Conservation (phyloP, 2,329 filamentous ascomycete genomes). For the Aspergillus carbonarius region DNA sequence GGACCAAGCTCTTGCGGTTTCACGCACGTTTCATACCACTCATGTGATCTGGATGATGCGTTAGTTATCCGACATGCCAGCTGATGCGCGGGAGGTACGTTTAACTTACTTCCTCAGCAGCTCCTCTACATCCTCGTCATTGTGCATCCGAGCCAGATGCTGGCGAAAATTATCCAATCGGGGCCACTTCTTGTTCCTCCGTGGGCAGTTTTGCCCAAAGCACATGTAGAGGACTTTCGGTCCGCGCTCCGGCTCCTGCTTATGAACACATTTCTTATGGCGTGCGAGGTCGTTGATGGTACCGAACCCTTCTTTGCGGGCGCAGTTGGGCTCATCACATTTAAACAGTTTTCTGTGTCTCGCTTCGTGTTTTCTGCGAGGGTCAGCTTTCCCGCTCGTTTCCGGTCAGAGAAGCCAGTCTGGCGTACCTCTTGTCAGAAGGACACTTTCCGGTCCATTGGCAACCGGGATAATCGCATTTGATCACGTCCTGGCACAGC, state of each 20-base stretch:
- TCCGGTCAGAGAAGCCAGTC: no score
- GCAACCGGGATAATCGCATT: conserved; percentile 33
- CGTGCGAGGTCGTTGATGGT: conserved; percentile 79
- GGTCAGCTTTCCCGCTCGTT: not conserved
- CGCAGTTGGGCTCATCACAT: conserved; percentile 61
- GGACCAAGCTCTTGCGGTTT: conserved; percentile 21
- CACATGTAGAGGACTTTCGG: conserved; percentile 61
- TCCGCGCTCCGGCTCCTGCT: conserved; percentile 45
- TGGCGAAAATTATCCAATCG: conserved; percentile 83
- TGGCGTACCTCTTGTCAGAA: conserved; percentile 41
- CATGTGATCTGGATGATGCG: conserved; percentile 24
- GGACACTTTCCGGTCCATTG: conserved; percentile 40
- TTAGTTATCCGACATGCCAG: not conserved
- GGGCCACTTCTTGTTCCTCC: conserved; percentile 70
- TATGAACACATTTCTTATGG: conserved; percentile 72
- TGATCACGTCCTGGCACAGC: conserved; percentile 44
- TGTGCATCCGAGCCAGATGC: conserved; percentile 71
- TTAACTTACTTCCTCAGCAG: conserved; percentile 50
- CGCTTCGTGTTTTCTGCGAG: conserved; percentile 68
- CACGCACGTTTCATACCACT: conserved; percentile 36
- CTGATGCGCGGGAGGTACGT: not conserved
- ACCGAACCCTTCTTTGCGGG: conserved; percentile 66
- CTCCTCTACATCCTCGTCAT: conserved; percentile 42
- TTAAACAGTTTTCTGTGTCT: conserved; percentile 67
- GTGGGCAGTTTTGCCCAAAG: conserved; percentile 55